These are phyloP conservation scores for Gynostemma pentaphyllum DNA, from an alignment of 306 rosid genomes.

Conservation along the genomic window DNA sequence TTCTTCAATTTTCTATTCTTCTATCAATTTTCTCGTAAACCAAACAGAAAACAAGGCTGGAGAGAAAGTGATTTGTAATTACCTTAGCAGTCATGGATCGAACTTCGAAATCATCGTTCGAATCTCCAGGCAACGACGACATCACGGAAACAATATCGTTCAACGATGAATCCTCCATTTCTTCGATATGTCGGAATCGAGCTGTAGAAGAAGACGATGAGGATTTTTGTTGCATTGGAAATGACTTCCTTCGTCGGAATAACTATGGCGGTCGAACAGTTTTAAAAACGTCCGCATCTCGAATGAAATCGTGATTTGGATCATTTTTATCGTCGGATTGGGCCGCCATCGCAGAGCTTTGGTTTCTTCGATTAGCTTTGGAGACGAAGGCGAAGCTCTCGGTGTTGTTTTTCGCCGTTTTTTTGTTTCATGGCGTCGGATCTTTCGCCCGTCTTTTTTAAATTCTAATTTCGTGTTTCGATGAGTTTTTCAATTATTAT, in stretches of 20 bases:
- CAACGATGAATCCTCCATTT: slow-evolving; percentile 21
- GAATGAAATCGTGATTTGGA: not conserved
- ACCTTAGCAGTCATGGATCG: slow-evolving; percentile 69
- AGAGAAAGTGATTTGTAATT: not conserved
- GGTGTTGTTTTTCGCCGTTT: too few species aligned
- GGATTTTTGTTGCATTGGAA: slow-evolving; percentile 44
- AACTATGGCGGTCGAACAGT: not conserved
- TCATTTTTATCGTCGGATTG: slow-evolving; percentile 16
- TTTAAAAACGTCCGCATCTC: not conserved
- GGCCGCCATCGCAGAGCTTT: slow-evolving; percentile 18
- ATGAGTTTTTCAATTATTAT: too few species aligned
- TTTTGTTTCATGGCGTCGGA: too few species aligned
- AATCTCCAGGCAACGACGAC: slow-evolving; percentile 28
- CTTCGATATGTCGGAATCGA: slow-evolving; percentile 54
- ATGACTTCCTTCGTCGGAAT: not conserved
- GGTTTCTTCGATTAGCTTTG: slow-evolving; percentile 30
- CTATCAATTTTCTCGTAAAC: not conserved
- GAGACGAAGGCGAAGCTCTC: too few species aligned
- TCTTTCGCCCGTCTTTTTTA: too few species aligned
- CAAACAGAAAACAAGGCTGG: not conserved
- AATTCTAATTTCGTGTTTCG: too few species aligned
- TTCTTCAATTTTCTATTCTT: too few species aligned
- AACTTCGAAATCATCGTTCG: slow-evolving; percentile 31
- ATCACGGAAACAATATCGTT: slow-evolving; percentile 34
- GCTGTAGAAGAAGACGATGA: slow-evolving; percentile 28